Base-by-base conservation (phyloP, 1,284 basidiomycete genomes). In the Cryptococcus sp. region DNA sequence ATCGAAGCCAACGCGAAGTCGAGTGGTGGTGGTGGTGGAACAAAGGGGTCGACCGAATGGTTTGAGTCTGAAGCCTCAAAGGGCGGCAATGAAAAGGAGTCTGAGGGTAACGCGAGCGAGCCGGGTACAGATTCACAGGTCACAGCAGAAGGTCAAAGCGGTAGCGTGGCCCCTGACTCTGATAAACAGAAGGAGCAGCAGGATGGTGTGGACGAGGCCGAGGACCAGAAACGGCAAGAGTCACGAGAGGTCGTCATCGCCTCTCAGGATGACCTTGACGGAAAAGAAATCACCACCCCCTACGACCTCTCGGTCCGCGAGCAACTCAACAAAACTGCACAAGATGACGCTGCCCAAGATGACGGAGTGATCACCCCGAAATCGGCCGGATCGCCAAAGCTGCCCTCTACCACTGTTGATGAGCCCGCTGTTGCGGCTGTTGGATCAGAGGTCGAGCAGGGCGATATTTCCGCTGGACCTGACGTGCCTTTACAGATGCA, bases 401-500 rank as follows among this genome's bases (percentile, higher is more conserved):
- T 46, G 15, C 20, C 52, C 23, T 29, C 51, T 10, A 46, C 52
- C 13, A 50, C 52, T 22, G 48, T n/a, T n/a, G 48, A 57, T 19
- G 58, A 55, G 34, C 49, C 59, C 2, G 20, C 50, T 13, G 50
- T 52, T 34, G 17, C 55, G 22, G 55, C 57, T 5, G 52, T 52
- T 5, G 62, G 51, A 2, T 50, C 38, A 5, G 52, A 52, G 34
- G 53, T 39, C 38, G 22, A 49, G 3, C 23, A 38, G 13, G 55
- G 38, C 3, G 44, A 57, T 41, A 22, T 34, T n/a, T 10, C n/a
- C 4, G 16, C 49, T 3, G 20, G 54, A 19, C 17, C 46, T 26
- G 23, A 29, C 20, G 49, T n/a, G 38, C 68, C 71, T 0, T 50
- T 69, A 20, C 75, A 75, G 47, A 62, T 75, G 11, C 65, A 74